A percentile compares a stretch with the other conserved stretches of the same genome.
Conservation (phyloP, 495 filamentous ascomycete genomes). For the Aspergillus asperescens region DNA sequence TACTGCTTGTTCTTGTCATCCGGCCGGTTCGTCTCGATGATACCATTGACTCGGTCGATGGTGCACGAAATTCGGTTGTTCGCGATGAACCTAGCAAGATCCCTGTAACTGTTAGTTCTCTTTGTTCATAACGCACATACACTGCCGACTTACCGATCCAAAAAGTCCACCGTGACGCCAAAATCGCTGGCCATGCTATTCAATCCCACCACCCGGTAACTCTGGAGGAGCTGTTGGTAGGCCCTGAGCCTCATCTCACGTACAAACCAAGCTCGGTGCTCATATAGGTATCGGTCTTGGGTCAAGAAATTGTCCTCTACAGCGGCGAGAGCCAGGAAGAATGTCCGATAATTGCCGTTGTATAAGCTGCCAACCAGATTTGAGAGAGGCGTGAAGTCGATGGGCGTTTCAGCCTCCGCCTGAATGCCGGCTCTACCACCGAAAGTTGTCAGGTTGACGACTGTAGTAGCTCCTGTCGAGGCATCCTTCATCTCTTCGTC, state of each 20-base stretch:
- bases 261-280: conserved; percentile 93
- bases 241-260: conserved; percentile 94
- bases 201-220: conserved; percentile 92
- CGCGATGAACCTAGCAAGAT: conserved; percentile 95
- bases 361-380: conserved; percentile 87
- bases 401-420: conserved; percentile 64
- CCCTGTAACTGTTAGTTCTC: conserved; percentile 45
- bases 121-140: neutral
- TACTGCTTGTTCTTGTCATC: conserved; percentile 99
- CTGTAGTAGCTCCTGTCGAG: conserved; percentile 52
- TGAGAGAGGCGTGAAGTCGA: conserved; percentile 79
- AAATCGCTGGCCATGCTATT: conserved; percentile 95
- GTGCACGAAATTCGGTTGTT: conserved; percentile 90
- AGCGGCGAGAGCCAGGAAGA: conserved; percentile 83
- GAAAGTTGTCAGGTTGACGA: conserved; percentile 78
- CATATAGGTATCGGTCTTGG: conserved; percentile 87
- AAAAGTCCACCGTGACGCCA: conserved; percentile 89
- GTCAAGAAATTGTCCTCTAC: conserved; percentile 92
- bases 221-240: conserved; percentile 95
- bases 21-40: conserved; percentile 95
- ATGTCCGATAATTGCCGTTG: conserved; percentile 84
- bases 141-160: conserved; percentile 67
- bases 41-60: conserved; percentile 93
- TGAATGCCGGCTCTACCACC: conserved; percentile 61
- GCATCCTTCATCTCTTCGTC: conserved; percentile 77